Base-by-base conservation (phyloP, 257 asterid species). In the Lycium barbarum region DNA sequence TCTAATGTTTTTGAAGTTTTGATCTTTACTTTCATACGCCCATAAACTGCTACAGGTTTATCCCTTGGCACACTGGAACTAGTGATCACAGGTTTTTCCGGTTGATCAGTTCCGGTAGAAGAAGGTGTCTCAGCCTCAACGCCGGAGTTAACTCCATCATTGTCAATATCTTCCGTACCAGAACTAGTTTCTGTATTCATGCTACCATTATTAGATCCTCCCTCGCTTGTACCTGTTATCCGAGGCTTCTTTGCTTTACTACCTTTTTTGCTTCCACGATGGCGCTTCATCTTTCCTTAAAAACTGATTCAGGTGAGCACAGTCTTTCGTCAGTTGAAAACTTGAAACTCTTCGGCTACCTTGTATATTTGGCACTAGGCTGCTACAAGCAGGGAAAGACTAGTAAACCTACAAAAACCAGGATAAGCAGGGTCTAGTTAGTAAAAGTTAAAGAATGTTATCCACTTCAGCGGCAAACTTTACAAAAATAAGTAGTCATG, bases 11-110 rank as follows among this genome's bases (percentile, higher is more conserved):
- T 97, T 10, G 97, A 93, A 38, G 89, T 91, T 88, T 95, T 97
- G 84, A 97, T 92, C 88, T 91, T 95, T 79, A 97, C 99, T 91
- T 94, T 97, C 58, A 97, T 97, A 85, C 98, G 93, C 33, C 94
- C 90, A 80, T 95, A 94, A 45, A 92, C 98, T 53, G 90, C 93
- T 88, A 88, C 87, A 13, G 91, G 87, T 81, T 88, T 92, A 86
- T 86, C 90, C 82, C 74, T 82, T 84, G 93, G 92, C 58, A 86
- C 89, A 17, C 83, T 83, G 81, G 88, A 70, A 81, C 62, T 89
- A 76, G 86, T 82, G 22, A 73, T 87, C 22, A 82, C 86, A 72
- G 72, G 85, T 84, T 84, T 84, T 86, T 93, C 95, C 4, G 89
- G 91, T 36, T 81, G 91, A 90, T 82, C 85, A 59, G 82, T 83